Evolutionary conservation across 2,329 filamentous ascomycete genomes (phyloP), one percentile per base, ranked within the genome.

Genomic region (Cercospora berteroae): DNA sequence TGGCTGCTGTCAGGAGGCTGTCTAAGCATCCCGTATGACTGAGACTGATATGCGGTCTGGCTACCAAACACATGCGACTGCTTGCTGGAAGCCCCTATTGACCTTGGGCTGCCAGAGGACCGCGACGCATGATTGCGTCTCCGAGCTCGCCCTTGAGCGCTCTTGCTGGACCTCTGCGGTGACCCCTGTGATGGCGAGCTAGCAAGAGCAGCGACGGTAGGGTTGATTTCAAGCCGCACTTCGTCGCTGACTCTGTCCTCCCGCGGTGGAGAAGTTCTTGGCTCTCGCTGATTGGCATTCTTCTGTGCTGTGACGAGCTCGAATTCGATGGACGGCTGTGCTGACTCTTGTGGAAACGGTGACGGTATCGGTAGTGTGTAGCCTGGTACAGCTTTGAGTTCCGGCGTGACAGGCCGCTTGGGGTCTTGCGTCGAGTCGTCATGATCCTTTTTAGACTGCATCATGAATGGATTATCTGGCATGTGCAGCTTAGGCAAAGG

Each of bases 291-390:
- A 9, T n/a, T 36, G 20, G 44, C 25, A 29, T 20, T 29, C 8
- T 25, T 31, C 27, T 29, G 31, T 5, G 44, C 58, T n/a, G 20
- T 44, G 13, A 18, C 12, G 4, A 31, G 18, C 10, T 13, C 25
- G 18, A 23, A 25, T 29, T 57, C 55, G 9, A 70, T 57, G 3
- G 62, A 65, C 25, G 44, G 20, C 44, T 64, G 63, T 29, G 55
- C 27, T 20, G 63, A 31, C n/a, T 71, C 70, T 1, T 63, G 67
- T 27, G 77, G 76, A 59, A 78, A 78, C 1, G 77, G 76, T 16
- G 77, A 78, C 4, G 76, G 77, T n/a, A 78, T 61, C 33, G 77
- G 75, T 16, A 79, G 60, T 10, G 66, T 70, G 10, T 73, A 72
- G 10, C 73, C 73, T 18, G 73, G 65, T 9, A 78, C 71, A 27